Base-by-base conservation (phyloP, 1,284 basidiomycete genomes). In the Ceratobasidium sp. region DNA sequence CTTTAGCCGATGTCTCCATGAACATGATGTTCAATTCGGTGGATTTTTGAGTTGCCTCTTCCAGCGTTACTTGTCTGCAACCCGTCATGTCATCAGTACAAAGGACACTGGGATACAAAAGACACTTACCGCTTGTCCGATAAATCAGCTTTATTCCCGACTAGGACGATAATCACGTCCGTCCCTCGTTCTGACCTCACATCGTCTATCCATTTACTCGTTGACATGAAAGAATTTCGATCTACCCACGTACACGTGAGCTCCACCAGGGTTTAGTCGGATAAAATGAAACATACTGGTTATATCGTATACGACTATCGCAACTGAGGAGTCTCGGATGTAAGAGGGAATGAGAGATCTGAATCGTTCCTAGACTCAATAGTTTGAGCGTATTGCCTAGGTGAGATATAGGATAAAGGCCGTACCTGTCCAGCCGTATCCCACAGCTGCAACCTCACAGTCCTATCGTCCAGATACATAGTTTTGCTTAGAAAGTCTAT, bases 401-500 rank as follows among this genome's bases (percentile, higher is more conserved):
- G 61, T 23, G 65, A 48, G 68, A 54, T 56, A n/a, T n/a, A 57
- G 2, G 17, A 17, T 23, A 56, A 83, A 33, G 33, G 33, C 33
- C 89, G 82, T 82, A 93, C 94, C 90, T 97, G 96, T 56, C 96
- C 96, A 81, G 98, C 97, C 78, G 98, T 99, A 86, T 99, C 98
- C 97, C 97, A 99, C 10, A 99, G 88, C 85, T 99, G 98, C 86
- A 99, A 86, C 83, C 98, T 90, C 66, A 99, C 97, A 2, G 98
- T 99, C 82, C 98, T 89, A 87, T 99, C 98, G 84, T 99, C 98
- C 78, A 99, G 90, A 86, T 99, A 99, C 96, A 99, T 98, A 0
- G 98, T 99, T 89, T 99, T 99, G 87, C 96, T 97, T 84, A 99
- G 88, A 85, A 99, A 99, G 87, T 99, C 98, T 86, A 99, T 99